Evolutionary conservation across 192 early-diverging fungal genomes (phyloP), one percentile per base, ranked within the genome.

Genomic region (Piromyces finnis): DNA sequence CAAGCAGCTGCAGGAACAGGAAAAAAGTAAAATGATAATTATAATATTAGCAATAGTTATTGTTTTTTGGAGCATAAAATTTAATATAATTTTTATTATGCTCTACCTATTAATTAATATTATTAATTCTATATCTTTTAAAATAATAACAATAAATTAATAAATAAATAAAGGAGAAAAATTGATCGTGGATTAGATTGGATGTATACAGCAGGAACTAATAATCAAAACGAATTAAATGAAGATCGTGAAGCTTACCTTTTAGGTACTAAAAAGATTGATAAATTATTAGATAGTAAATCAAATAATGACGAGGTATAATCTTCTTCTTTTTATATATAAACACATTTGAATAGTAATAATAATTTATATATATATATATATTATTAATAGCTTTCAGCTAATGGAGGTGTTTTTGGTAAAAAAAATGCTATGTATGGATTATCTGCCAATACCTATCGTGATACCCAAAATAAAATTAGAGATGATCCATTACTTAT

Each of bases 401-500:
- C 82, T 2, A 28, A 80, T 77, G 78, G 29, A 13, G 35, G 77
- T n/a, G 81, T 68, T 77, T 77, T 82, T 16, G 80, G 80, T 14
- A 87, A 39, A 26, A 78, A n/a, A 78, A 80, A 80, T 27, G 82
- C 83, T 17, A 81, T 82, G 12, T 90, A 90, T 80, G 89, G 89
- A 29, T 27, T 84, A 77, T 82, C 81, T 77, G 96, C 94, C 28
- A 96, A 96, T 83, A 93, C 87, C 29, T 84, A 90, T 51, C 87
- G 92, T 13, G 97, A 99, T 81, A 87, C 91, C 18, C 89, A 91
- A 79, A 85, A 92, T 77, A 99, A 99, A 83, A 88, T 94, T 29
- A 83, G 95, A 78, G 96, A 98, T 83, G 97, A 99, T 84, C 97
- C 97, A 12, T 83, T 99, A 80, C 84, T 96, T 28, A 90, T 90